Evolutionary conservation across 345 rosid species (phyloP).

Genomic region (Lepidium africanum): DNA sequence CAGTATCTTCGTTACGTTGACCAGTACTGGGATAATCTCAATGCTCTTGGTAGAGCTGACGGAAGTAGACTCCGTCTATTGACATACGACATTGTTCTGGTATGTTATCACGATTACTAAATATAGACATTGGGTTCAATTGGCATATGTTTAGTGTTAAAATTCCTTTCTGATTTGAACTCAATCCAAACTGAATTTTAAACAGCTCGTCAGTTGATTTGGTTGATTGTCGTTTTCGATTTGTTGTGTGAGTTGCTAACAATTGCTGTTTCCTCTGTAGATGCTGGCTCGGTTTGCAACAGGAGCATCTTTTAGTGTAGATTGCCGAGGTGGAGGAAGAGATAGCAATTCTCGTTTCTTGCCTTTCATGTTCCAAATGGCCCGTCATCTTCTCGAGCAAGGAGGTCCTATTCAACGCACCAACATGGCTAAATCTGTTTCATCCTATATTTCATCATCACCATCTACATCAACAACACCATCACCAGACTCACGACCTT

Average conservation of each 20-base stretch:
- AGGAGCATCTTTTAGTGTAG: conserved; percentile 87
- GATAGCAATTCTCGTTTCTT: conserved; percentile 97
- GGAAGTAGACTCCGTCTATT: conserved; percentile 86
- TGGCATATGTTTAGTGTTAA: background rate
- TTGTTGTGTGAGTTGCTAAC: background rate
- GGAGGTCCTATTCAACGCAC: conserved; percentile 69
- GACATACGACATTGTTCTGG: conserved; percentile 96
- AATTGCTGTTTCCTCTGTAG: conserved; percentile 30
- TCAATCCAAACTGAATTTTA: background rate
- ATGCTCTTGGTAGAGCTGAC: conserved; percentile 87
- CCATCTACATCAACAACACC: conserved; percentile 14
- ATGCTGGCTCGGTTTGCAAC: conserved; percentile 99
- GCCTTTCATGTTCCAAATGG: conserved; percentile 95
- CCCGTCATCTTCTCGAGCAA: conserved; percentile 87
- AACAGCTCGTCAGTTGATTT: background rate
- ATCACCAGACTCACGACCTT: conserved; percentile 43
- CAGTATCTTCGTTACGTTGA: conserved; percentile 85
- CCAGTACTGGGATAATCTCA: conserved; percentile 95
- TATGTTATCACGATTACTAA: conserved; percentile 20
- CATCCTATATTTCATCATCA: conserved; percentile 51
- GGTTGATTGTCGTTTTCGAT: background rate
- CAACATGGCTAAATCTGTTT: conserved; percentile 71
- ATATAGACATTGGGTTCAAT: background rate
- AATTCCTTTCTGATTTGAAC: background rate
- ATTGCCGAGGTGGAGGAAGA: conserved; percentile 90